Conservation (phyloP, 805 yeast species). For the Brettanomyces sp. region DNA sequence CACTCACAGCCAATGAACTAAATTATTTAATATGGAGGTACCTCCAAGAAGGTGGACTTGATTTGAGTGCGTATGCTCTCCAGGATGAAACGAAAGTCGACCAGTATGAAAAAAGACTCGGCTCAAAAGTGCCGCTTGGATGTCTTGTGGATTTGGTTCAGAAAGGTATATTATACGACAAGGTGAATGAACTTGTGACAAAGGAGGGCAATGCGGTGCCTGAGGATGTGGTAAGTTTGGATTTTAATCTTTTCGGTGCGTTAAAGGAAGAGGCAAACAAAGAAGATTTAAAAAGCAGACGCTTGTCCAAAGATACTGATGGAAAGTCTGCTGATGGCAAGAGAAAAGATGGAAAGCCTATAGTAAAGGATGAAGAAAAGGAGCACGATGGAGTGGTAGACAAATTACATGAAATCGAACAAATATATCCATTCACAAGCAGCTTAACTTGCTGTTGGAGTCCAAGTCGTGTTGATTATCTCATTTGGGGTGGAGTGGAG, state of each 20-base stretch:
- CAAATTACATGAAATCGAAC: background rate
- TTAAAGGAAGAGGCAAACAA: conserved; percentile 18
- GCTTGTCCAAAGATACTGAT: background rate
- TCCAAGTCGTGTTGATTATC: conserved; percentile 33
- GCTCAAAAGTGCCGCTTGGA: conserved; percentile 60
- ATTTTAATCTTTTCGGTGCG: conserved; percentile 48
- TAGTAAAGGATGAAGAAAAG: background rate
- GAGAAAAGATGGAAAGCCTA: conserved; percentile 1
- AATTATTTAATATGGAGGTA: conserved; percentile 92
- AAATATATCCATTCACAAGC: background rate
- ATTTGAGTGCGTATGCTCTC: conserved; percentile 70
- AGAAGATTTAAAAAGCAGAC: background rate
- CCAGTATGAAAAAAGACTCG: conserved; percentile 42
- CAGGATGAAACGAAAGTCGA: conserved; percentile 64
- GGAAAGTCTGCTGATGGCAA: background rate
- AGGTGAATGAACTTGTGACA: conserved; percentile 49
- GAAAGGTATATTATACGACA: conserved; percentile 72
- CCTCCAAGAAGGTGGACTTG: conserved; percentile 75
- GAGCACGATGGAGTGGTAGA: background rate
- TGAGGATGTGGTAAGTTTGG: conserved; percentile 19
- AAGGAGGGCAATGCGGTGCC: conserved; percentile 8
- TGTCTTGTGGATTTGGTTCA: conserved; percentile 75
- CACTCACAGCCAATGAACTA: conserved; percentile 72
- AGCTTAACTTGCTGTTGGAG: conserved; percentile 2
- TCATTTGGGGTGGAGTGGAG: conserved; percentile 45